phyloP scores from a whole-genome alignment of 306 rosid species.

The Prunus davidiana region DNA sequence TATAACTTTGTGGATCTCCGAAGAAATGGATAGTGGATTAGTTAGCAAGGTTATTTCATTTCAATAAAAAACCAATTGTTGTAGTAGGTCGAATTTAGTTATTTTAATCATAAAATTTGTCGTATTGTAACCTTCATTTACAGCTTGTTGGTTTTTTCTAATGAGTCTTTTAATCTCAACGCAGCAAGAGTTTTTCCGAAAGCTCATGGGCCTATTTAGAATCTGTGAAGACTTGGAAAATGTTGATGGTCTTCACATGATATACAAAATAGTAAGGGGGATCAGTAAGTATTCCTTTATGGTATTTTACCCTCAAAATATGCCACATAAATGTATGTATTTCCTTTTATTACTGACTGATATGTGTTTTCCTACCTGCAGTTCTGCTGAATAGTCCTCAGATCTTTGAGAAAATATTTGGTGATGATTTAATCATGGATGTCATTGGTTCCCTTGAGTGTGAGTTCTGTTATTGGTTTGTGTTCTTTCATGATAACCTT shows the following conservation, averaged over 20 bases:
- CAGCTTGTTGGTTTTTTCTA: neutral
- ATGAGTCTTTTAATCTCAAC: neutral
- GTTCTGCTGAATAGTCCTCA: constrained; percentile 82
- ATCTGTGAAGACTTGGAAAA: constrained; percentile 76
- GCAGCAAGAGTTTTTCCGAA: constrained; percentile 83
- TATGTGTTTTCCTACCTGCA: constrained; percentile 34
- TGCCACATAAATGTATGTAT: neutral
- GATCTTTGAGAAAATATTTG: constrained; percentile 80
- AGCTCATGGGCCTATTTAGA: constrained; percentile 75
- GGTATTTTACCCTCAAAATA: constrained; percentile 1
- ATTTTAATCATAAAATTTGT: neutral
- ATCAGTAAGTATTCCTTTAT: constrained; percentile 65
- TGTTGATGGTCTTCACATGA: constrained; percentile 84
- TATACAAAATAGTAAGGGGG: constrained; percentile 87
- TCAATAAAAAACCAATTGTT: neutral
- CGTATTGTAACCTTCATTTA: neutral
- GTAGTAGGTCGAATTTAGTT: neutral
- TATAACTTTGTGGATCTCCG: constrained; percentile 22
- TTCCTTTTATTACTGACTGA: neutral
- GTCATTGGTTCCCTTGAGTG: constrained; percentile 89
- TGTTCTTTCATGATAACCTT: constrained; percentile 9
- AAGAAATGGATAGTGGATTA: constrained; percentile 11
- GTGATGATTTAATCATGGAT: constrained; percentile 83
- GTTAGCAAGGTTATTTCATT: constrained; percentile 13
- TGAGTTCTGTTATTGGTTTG: constrained; percentile 42